These are phyloP conservation scores for Capronia americana DNA, from an alignment of 2,329 filamentous ascomycete species.

Conservation along the genomic window DNA sequence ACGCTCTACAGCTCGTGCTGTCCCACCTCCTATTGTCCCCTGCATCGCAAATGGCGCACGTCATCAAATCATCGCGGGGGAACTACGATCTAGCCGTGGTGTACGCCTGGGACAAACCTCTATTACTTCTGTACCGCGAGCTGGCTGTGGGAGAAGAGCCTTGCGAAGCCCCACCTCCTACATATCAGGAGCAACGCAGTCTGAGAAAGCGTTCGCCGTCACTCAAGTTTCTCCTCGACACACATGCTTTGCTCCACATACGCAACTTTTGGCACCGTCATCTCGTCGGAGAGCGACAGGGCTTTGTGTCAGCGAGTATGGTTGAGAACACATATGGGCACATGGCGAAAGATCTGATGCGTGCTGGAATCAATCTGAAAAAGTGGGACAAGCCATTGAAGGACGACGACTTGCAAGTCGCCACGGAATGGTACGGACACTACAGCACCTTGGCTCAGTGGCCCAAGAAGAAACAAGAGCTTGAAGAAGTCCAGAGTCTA, in stretches of 20 bases:
- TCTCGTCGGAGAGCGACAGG: constrained; percentile 40
- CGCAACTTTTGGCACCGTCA: constrained; percentile 53
- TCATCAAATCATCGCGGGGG: constrained; percentile 29
- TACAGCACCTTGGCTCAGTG: constrained; percentile 47
- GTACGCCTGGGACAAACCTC: constrained; percentile 42
- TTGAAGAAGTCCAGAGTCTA: constrained; percentile 46
- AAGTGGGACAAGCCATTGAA: constrained; percentile 34
- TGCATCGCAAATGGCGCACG: constrained; percentile 28
- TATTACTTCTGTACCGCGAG: constrained; percentile 40
- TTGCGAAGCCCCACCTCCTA: constrained; percentile 26
- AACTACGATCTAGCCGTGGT: constrained; percentile 37
- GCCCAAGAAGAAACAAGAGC: constrained; percentile 37
- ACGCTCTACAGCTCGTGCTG: constrained; percentile 42
- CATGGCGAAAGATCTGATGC: constrained; percentile 34
- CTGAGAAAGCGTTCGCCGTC: constrained; percentile 8
- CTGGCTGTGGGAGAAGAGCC: not conserved
- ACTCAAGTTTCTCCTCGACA: constrained; percentile 39
- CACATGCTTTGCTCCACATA: constrained; percentile 47
- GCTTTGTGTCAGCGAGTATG: constrained; percentile 9
- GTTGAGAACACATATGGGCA: constrained; percentile 36
- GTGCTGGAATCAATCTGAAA: constrained; percentile 28
- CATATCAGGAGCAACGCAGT: constrained; percentile 19
- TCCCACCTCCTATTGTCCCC: constrained; percentile 44
- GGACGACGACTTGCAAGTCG: constrained; percentile 13
- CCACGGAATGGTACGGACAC: constrained; percentile 38